Conservation (phyloP, 768 basidiomycete genomes). For the Kockovaella imperatae region DNA sequence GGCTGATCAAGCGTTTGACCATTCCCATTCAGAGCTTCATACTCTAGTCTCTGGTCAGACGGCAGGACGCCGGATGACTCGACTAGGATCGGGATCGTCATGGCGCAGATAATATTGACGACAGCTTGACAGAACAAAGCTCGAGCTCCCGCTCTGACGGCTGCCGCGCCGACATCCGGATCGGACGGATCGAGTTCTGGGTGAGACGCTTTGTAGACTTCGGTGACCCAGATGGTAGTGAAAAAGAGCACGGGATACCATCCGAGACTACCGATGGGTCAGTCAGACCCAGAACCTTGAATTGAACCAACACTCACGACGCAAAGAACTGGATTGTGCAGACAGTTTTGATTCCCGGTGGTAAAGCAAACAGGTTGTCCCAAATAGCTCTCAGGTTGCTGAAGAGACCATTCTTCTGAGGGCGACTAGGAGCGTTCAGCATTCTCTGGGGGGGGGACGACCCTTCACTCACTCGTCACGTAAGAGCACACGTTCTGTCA, state of each 20-base stretch:
- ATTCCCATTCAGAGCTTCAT: slow-evolving; percentile 10
- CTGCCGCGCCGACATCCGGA: slow-evolving; percentile 47
- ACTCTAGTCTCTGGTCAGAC: background rate
- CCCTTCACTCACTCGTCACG: slow-evolving; percentile 42
- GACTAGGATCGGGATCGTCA: slow-evolving; percentile 62
- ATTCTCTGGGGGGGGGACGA: slow-evolving; percentile 12
- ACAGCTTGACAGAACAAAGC: slow-evolving; percentile 73
- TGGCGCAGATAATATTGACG: slow-evolving; percentile 59
- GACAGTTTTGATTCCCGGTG: slow-evolving; percentile 67
- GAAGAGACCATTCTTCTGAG: slow-evolving; percentile 37
- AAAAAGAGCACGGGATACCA: slow-evolving; percentile 94
- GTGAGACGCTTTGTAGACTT: slow-evolving; percentile 60
- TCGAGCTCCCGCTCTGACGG: slow-evolving; percentile 72
- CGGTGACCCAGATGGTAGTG: slow-evolving; percentile 77
- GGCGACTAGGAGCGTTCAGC: slow-evolving; percentile 18
- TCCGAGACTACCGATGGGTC: slow-evolving; percentile 75
- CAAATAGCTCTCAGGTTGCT: slow-evolving; percentile 59
- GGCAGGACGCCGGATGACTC: slow-evolving; percentile 29
- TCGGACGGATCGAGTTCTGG: slow-evolving; percentile 49
- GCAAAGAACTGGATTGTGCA: slow-evolving; percentile 52
- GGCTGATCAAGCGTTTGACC: background rate
- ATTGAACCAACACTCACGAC: slow-evolving; percentile 11
- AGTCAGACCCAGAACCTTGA: slow-evolving; percentile 37
- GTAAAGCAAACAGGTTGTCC: slow-evolving; percentile 61
- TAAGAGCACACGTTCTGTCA: slow-evolving; percentile 62